Conservation (phyloP, 2,329 filamentous ascomycete species). For the Dothistroma septosporum region DNA sequence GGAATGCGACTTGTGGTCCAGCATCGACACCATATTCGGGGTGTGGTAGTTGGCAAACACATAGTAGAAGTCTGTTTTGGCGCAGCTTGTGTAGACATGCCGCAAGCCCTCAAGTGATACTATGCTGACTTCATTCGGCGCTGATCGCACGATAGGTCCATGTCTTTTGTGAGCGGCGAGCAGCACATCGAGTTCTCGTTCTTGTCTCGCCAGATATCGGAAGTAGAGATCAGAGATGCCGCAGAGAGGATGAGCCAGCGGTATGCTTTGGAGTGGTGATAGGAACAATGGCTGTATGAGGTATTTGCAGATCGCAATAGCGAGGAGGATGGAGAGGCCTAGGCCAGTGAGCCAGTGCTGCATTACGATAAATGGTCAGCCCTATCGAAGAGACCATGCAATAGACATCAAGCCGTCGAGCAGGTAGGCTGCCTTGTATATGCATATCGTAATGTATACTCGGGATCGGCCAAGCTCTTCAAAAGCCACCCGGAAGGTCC, state of each 20-base stretch:
- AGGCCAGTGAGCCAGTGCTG: not conserved
- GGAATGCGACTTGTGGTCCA: slow-evolving; percentile 41
- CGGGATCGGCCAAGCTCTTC: not conserved
- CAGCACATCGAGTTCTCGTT: slow-evolving; percentile 22
- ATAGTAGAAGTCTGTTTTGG: slow-evolving; percentile 49
- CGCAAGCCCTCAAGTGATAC: slow-evolving; percentile 45
- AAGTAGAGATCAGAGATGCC: not conserved
- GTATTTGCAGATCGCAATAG: not conserved
- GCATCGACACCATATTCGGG: slow-evolving; percentile 53
- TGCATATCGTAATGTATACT: not conserved
- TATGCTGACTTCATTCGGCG: slow-evolving; percentile 46
- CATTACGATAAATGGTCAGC: not conserved
- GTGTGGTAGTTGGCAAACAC: slow-evolving; percentile 55
- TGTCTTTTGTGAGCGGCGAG: slow-evolving; percentile 44
- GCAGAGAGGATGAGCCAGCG: not conserved
- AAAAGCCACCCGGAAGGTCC: not conserved
- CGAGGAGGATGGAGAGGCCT: not conserved
- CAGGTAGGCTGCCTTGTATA: not conserved
- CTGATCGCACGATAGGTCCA: slow-evolving; percentile 47
- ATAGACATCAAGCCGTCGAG: too few relatives aligned
- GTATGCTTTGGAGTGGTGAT: not conserved
- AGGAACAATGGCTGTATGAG: not conserved
- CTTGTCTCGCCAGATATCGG: not conserved
- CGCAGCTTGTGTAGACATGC: slow-evolving; percentile 53
- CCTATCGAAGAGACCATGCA: not conserved